Conservation (phyloP, 352 stramenopile genomes). For the Globisporangium echinulatum region DNA sequence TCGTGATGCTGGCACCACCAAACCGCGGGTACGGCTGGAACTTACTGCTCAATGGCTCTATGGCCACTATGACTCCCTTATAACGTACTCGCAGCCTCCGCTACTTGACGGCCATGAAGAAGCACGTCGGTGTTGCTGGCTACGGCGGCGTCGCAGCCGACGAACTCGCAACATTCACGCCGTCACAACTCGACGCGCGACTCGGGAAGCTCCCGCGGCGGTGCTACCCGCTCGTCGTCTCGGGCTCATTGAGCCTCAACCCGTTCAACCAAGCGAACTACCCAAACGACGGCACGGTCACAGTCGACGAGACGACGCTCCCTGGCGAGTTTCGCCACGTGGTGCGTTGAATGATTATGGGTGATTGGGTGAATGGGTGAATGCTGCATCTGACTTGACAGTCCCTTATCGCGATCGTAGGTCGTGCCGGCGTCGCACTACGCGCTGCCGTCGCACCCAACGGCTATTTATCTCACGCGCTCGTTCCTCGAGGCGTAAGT, state of each 20-base stretch:
- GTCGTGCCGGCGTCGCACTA: constrained; percentile 48
- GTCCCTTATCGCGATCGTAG: constrained; percentile 13
- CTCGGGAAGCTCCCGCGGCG: constrained; percentile 59
- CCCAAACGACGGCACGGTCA: constrained; percentile 61
- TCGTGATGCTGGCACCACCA: constrained; percentile 67
- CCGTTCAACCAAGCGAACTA: constrained; percentile 73
- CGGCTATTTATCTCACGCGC: constrained; percentile 33
- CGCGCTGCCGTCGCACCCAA: constrained; percentile 46
- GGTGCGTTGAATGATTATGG: constrained; percentile 13
- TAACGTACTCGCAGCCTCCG: constrained; percentile 24
- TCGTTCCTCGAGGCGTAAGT: constrained; percentile 43
- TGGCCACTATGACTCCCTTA: too few relatives aligned
- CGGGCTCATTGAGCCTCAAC: constrained; percentile 62
- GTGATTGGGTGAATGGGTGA: too few relatives aligned
- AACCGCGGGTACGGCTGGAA: constrained; percentile 45
- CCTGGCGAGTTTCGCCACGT: constrained; percentile 66
- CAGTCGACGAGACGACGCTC: constrained; percentile 54
- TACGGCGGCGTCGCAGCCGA: constrained; percentile 54
- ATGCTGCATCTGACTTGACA: neutral
- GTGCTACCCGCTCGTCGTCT: constrained; percentile 55
- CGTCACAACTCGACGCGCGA: constrained; percentile 36
- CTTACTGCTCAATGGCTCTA: too few relatives aligned
- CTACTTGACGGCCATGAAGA: constrained; percentile 59
- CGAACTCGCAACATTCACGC: constrained; percentile 38
- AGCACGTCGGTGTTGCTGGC: constrained; percentile 37